These are phyloP conservation scores for Trypanosoma caninum DNA, from an alignment of 208 protist genomes.

Conservation along the genomic window DNA sequence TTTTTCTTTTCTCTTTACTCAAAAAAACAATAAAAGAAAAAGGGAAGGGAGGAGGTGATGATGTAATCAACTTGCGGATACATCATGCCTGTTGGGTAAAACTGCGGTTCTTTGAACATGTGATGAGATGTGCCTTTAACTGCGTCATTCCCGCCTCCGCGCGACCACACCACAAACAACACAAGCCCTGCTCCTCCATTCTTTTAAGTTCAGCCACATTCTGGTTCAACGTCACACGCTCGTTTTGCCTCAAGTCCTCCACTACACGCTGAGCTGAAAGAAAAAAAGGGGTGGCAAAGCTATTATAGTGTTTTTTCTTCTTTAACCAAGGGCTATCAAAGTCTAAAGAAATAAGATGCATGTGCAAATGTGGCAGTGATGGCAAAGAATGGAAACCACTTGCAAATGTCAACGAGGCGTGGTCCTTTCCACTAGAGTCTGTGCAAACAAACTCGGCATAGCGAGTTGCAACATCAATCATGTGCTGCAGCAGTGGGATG, in stretches of 20 bases:
- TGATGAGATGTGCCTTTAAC: slow-evolving; percentile 58
- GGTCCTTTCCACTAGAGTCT: slow-evolving; percentile 6
- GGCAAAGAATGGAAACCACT: slow-evolving; percentile 84
- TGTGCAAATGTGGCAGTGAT: slow-evolving; percentile 82
- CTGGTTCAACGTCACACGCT: slow-evolving; percentile 68
- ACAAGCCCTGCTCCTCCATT: slow-evolving; percentile 73
- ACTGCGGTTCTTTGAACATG: slow-evolving; percentile 41
- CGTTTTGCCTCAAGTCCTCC: slow-evolving; percentile 55
- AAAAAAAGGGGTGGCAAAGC: slow-evolving; percentile 87
- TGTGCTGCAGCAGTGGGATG: slow-evolving; percentile 50
- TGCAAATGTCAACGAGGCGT: slow-evolving; percentile 44
- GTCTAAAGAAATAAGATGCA: slow-evolving; percentile 83
- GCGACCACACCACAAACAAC: slow-evolving; percentile 78
- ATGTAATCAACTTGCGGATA: not conserved
- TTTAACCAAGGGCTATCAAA: slow-evolving; percentile 77
- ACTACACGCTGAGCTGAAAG: slow-evolving; percentile 57
- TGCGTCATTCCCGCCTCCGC: slow-evolving; percentile 47
- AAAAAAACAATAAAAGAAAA: not conserved
- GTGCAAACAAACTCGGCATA: slow-evolving; percentile 56
- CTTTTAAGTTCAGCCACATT: slow-evolving; percentile 40
- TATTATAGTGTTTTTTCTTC: slow-evolving; percentile 90
- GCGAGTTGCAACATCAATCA: slow-evolving; percentile 44
- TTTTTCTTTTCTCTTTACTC: not conserved
- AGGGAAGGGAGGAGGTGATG: not conserved
- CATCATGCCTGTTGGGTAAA: slow-evolving; percentile 18